These are phyloP conservation scores for Pseudogymnoascus sp. DNA, from an alignment of 2,329 filamentous ascomycete species.

Conservation along the genomic window DNA sequence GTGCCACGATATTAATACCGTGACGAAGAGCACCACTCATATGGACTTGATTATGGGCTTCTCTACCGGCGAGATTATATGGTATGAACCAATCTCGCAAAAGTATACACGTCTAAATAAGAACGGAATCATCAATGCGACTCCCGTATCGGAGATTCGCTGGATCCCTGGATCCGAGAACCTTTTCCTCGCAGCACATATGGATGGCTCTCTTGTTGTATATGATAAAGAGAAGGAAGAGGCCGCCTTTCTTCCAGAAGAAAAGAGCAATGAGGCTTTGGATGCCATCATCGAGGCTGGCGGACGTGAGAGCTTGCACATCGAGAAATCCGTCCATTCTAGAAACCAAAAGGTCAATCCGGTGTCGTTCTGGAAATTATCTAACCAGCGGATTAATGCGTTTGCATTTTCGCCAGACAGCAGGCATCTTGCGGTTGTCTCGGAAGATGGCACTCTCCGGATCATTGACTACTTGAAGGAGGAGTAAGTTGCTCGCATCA, in stretches of 20 bases:
- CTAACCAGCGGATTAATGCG: constrained; percentile 82
- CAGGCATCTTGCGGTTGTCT: constrained; percentile 79
- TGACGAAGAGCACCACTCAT: constrained; percentile 73
- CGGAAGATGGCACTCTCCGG: constrained; percentile 82
- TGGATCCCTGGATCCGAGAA: constrained; percentile 96
- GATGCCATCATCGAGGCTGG: constrained; percentile 13
- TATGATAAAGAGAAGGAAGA: constrained; percentile 98
- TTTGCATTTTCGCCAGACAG: constrained; percentile 90
- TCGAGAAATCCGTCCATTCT: constrained; percentile 89
- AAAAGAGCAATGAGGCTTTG: constrained; percentile 26
- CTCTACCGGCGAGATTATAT: constrained; percentile 93
- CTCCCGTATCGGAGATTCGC: constrained; percentile 76
- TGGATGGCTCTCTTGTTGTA: constrained; percentile 83
- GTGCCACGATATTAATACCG: constrained; percentile 83
- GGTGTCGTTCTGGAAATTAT: constrained; percentile 85
- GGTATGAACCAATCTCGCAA: constrained; percentile 96
- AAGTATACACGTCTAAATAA: constrained; percentile 96
- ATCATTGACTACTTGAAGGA: constrained; percentile 91
- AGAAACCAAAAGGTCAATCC: constrained; percentile 92
- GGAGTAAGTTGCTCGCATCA: constrained; percentile 50
- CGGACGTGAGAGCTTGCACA: constrained; percentile 49
- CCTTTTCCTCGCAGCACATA: constrained; percentile 83
- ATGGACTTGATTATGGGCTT: constrained; percentile 93
- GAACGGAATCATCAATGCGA: constrained; percentile 84
- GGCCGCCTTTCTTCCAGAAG: constrained; percentile 66